These are phyloP conservation scores for Xylariaceae sp. DNA, from an alignment of 2,329 filamentous ascomycete species.

Conservation along the genomic window DNA sequence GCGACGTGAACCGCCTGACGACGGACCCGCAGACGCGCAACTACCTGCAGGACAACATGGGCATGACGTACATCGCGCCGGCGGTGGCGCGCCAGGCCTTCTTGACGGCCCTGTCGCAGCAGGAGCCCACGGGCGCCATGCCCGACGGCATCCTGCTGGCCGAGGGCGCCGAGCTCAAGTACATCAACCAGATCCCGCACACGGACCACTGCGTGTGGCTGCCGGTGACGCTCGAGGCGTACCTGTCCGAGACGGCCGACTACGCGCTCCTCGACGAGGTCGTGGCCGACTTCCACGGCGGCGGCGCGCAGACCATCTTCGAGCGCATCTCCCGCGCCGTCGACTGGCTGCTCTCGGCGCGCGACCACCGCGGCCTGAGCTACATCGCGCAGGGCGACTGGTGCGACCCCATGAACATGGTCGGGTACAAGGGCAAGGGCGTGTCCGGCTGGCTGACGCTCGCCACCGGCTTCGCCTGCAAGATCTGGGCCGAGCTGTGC, in stretches of 20 bases:
- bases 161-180: constrained; percentile 52
- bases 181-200: constrained; percentile 57
- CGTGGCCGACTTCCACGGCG: constrained; percentile 39
- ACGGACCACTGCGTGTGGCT: constrained; percentile 57
- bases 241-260: constrained; percentile 50
- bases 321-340: constrained; percentile 52
- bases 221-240: constrained; percentile 48
- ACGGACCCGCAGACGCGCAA: constrained; percentile 56
- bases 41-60: constrained; percentile 57
- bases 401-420: constrained; percentile 60
- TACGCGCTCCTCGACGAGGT: constrained; percentile 42
- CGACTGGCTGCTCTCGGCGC: constrained; percentile 48
- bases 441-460: constrained; percentile 55
- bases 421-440: constrained; percentile 52
- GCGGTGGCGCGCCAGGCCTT: constrained; percentile 44
- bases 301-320: constrained; percentile 45
- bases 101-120: constrained; percentile 45
- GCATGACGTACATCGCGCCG: constrained; percentile 52
- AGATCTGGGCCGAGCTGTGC: constrained; percentile 49
- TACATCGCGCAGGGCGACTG: constrained; percentile 56
- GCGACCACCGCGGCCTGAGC: constrained; percentile 48
- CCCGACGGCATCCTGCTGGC: constrained; percentile 51
- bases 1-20: constrained; percentile 52
- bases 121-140: constrained; percentile 51
- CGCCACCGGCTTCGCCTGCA: constrained; percentile 47